Percentiles rank a stretch among this genome's conserved stretches.
Evolutionary conservation across 1,139 yeast genomes (phyloP).

Genomic region (Sugiyamaella xylanicola): DNA sequence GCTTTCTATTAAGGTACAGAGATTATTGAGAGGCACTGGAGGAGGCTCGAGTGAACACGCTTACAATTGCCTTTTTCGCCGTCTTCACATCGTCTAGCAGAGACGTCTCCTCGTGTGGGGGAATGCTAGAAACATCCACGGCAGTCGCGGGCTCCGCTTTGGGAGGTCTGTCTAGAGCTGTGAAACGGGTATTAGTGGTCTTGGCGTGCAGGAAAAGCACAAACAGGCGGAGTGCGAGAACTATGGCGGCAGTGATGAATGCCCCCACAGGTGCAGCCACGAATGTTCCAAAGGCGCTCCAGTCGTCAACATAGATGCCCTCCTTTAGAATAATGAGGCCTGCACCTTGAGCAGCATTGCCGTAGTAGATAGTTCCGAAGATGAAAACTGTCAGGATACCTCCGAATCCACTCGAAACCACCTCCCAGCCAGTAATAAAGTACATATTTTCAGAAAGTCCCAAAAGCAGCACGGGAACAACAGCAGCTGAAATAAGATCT

Average conservation of each 20-base stretch:
- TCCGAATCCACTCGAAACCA: slow-evolving; percentile 80
- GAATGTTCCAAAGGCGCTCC: slow-evolving; percentile 96
- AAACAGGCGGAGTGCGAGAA: slow-evolving; percentile 55
- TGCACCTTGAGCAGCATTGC: slow-evolving; percentile 75
- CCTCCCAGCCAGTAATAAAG: slow-evolving; percentile 78
- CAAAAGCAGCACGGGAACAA: slow-evolving; percentile 80
- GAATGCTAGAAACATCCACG: not conserved
- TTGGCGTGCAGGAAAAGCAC: slow-evolving; percentile 46
- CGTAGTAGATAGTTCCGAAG: slow-evolving; percentile 80
- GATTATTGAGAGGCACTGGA: slow-evolving; percentile 2
- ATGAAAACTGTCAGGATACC: slow-evolving; percentile 78
- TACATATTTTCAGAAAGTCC: slow-evolving; percentile 66
- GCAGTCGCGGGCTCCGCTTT: slow-evolving; percentile 2
- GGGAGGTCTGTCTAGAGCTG: slow-evolving; percentile 56
- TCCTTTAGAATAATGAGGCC: slow-evolving; percentile 68
- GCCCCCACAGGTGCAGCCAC: slow-evolving; percentile 90
- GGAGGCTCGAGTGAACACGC: slow-evolving; percentile 8
- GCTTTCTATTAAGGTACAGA: not conserved
- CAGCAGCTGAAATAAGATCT: slow-evolving; percentile 82
- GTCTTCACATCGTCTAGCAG: slow-evolving; percentile 10
- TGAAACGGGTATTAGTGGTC: slow-evolving; percentile 51
- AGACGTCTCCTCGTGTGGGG: slow-evolving; percentile 15
- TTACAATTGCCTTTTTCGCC: slow-evolving; percentile 10
- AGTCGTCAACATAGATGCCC: slow-evolving; percentile 80
- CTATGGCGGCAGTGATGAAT: slow-evolving; percentile 56